These are phyloP conservation scores for Bipolaris victoriae DNA, from an alignment of 2,329 filamentous ascomycete genomes.

Conservation along the genomic window DNA sequence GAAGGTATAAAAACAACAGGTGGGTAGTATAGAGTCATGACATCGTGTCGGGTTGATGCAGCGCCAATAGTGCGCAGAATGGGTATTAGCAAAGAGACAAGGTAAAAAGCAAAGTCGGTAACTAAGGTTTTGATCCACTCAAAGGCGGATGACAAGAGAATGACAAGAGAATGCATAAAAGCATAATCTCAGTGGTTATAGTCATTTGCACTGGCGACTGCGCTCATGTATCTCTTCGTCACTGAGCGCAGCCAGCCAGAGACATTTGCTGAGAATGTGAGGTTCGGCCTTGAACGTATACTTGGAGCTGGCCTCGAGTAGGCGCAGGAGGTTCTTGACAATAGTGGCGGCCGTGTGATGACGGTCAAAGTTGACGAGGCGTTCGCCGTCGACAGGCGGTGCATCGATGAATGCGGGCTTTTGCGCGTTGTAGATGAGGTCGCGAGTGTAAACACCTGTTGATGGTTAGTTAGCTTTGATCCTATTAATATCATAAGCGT, in stretches of 20 bases:
- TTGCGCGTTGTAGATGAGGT: conserved; percentile 81
- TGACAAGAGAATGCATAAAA: background rate
- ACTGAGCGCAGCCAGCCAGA: conserved; percentile 81
- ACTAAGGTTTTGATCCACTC: conserved; percentile 17
- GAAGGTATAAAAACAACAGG: conserved; percentile 26
- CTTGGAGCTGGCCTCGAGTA: conserved; percentile 78
- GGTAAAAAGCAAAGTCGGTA: conserved; percentile 9
- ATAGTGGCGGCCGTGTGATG: conserved; percentile 77
- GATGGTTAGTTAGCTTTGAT: conserved; percentile 15
- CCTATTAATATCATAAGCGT: background rate
- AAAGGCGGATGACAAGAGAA: conserved; percentile 15
- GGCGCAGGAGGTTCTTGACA: conserved; percentile 77
- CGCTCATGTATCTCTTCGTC: conserved; percentile 71
- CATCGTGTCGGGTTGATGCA: conserved; percentile 34
- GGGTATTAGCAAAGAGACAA: conserved; percentile 34
- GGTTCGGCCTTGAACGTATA: conserved; percentile 78
- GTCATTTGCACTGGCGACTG: conserved; percentile 41
- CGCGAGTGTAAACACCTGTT: conserved; percentile 74
- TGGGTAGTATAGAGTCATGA: conserved; percentile 30
- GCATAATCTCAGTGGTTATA: conserved; percentile 10
- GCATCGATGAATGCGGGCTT: conserved; percentile 75
- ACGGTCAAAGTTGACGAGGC: conserved; percentile 82
- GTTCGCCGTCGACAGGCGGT: conserved; percentile 63
- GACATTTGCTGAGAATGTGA: conserved; percentile 76
- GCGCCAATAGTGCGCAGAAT: conserved; percentile 15